Conservation (phyloP, 2,329 filamentous ascomycete species). For the Pseudogymnoascus sp. region DNA sequence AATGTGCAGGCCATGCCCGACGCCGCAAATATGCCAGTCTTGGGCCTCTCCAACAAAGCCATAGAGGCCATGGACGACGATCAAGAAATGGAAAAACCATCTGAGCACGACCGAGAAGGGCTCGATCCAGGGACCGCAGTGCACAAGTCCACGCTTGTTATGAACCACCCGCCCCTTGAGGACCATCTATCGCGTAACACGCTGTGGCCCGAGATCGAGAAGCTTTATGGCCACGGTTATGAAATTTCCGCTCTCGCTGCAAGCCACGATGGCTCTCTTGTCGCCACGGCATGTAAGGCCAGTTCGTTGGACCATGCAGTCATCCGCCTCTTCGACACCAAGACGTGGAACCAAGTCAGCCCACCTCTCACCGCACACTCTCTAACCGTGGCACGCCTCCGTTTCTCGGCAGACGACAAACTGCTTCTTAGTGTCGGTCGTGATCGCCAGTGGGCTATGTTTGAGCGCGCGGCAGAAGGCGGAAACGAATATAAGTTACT, state of each 20-base stretch:
- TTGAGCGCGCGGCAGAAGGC: slow-evolving; percentile 42
- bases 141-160: slow-evolving; percentile 53
- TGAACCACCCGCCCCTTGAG: slow-evolving; percentile 73
- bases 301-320: slow-evolving; percentile 91
- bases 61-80: slow-evolving; percentile 52
- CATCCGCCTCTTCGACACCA: slow-evolving; percentile 82
- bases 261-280: slow-evolving; percentile 62
- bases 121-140: slow-evolving; percentile 48
- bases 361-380: slow-evolving; percentile 79
- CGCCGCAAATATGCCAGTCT: slow-evolving; percentile 86
- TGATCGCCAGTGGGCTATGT: slow-evolving; percentile 87
- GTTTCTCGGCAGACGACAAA: slow-evolving; percentile 67
- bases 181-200: slow-evolving; percentile 84
- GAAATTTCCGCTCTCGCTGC: slow-evolving; percentile 84
- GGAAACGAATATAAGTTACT: slow-evolving; percentile 45
- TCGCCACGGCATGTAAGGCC: slow-evolving; percentile 89
- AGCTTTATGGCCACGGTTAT: slow-evolving; percentile 95
- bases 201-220: slow-evolving; percentile 92
- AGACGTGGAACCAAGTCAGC: slow-evolving; percentile 76
- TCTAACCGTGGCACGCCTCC: slow-evolving; percentile 73
- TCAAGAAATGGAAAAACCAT: slow-evolving; percentile 34
- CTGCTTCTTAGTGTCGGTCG: slow-evolving; percentile 81
- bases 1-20: slow-evolving; percentile 56
- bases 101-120: slow-evolving; percentile 44
- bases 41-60: slow-evolving; percentile 94